Percentiles rank a stretch among this genome's conserved stretches.
These are phyloP conservation scores for Myxozyma monticola DNA, from an alignment of 805 yeast species.

Conservation along the genomic window DNA sequence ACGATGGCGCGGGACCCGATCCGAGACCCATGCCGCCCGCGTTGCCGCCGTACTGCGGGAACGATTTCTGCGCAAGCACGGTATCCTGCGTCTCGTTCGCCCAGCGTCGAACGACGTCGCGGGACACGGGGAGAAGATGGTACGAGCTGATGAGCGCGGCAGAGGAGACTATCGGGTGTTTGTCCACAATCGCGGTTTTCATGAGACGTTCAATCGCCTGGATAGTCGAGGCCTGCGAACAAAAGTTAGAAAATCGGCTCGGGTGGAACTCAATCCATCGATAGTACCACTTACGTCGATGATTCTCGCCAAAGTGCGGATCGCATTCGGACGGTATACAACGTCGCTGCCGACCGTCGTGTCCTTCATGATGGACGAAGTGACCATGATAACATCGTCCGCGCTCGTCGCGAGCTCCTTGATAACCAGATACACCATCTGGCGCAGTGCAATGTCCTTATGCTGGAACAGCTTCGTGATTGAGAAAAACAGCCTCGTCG, in stretches of 20 bases:
- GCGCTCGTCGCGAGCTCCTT: slow-evolving; percentile 84
- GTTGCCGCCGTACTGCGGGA: slow-evolving; percentile 38
- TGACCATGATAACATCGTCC: slow-evolving; percentile 93
- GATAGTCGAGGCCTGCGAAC: slow-evolving; percentile 55
- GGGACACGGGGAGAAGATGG: slow-evolving; percentile 84
- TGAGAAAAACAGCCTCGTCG: slow-evolving; percentile 89
- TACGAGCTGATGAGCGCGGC: slow-evolving; percentile 91
- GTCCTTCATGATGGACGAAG: slow-evolving; percentile 97
- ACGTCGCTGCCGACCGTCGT: slow-evolving; percentile 80
- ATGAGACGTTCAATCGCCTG: slow-evolving; percentile 90
- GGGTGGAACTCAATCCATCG: not conserved
- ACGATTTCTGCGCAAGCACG: slow-evolving; percentile 59
- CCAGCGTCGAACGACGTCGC: slow-evolving; percentile 90
- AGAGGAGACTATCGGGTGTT: slow-evolving; percentile 80
- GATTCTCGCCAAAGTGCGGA: slow-evolving; percentile 85
- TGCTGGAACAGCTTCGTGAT: slow-evolving; percentile 94
- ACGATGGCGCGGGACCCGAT: slow-evolving; percentile 57
- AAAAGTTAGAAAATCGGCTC: not conserved
- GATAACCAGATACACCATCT: slow-evolving; percentile 88
- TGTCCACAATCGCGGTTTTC: slow-evolving; percentile 90
- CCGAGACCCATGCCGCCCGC: slow-evolving; percentile 27
- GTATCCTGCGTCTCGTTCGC: slow-evolving; percentile 93
- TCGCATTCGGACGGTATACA: slow-evolving; percentile 89
- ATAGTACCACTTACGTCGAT: slow-evolving; percentile 57
- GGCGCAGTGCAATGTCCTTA: slow-evolving; percentile 81